Conservation (phyloP, 129 eudicot species). For the Helichrysum umbraculigerum region DNA sequence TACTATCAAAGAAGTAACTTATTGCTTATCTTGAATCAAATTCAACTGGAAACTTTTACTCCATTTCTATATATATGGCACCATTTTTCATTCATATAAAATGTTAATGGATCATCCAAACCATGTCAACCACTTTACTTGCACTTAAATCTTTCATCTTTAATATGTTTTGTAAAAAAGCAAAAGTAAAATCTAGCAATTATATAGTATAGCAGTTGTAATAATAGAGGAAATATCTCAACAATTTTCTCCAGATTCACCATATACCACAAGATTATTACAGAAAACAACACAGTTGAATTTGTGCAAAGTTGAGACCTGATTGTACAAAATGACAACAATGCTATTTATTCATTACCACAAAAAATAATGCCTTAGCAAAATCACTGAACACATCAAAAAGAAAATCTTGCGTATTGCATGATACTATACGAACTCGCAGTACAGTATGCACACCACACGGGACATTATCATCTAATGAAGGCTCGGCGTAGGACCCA, state of each 20-base stretch:
- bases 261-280: conserved; percentile 5
- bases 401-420: not conserved
- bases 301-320: conserved; percentile 19
- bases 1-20: too few species aligned
- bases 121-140: too few species aligned
- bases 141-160: too few species aligned
- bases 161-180: too few species aligned
- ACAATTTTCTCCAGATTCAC: conserved; percentile 20
- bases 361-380: conserved; percentile 1
- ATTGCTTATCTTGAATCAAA: too few species aligned
- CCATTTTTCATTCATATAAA: too few species aligned
- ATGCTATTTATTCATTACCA: conserved; percentile 12
- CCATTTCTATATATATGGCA: too few species aligned
- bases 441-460: conserved; percentile 30
- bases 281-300: conserved; percentile 7
- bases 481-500: conserved; percentile 12
- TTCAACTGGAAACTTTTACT: too few species aligned
- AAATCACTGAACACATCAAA: not conserved
- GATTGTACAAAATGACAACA: conserved; percentile 20
- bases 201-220: too few species aligned
- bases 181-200: too few species aligned
- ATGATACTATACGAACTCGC: conserved; percentile 23
- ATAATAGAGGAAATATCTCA: too few species aligned
- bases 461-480: not conserved
- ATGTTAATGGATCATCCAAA: too few species aligned